Evolutionary conservation across 768 basidiomycete species (phyloP), one percentile per base, ranked within the genome.

Genomic region (Agrocybe chaxingu): DNA sequence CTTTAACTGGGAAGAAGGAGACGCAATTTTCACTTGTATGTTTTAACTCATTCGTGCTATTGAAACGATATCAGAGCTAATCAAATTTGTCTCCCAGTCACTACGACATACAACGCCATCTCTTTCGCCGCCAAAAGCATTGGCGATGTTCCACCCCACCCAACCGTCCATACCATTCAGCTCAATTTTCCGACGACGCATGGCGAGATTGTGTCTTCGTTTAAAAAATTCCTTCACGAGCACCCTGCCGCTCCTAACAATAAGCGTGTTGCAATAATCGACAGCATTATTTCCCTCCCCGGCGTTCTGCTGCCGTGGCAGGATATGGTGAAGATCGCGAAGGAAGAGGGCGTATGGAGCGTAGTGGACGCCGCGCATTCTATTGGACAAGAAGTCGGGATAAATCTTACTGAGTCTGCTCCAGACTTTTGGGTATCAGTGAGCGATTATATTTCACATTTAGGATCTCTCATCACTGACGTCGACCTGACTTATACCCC

Each of bases 401-500:
- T 90, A 43, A 77, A 90, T 56, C 58, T 93, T 35, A 74, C 70
- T 16, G 69, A 74, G 35, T 65, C 70, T 0, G 69, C 74, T 45
- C 87, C 87, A 8, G 91, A 93, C 66, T 91, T 92, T 60, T 92
- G 85, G 84, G 67, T 86, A 3, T 85, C 88, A 32, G 88, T 89
- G 53, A 18, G 79, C 49, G 24, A 8, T 45, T 53, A 8, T 10
- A 2, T 8, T 47, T 31, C 29, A 6, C 19, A 29, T 7, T 45
- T 10, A 16, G 10, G 32, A 24, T 24, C 9, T 42, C 10, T 50
- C 10, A 31, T 9, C 3, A 12, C 10, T 24, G 10, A 12, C 49
- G 29, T 16, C 16, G 16, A 16, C 16, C 12, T 47, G 11, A 44
- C 1, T 33, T 29, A 13, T 35, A 29, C 29, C 40, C 18, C 42